A percentile compares a stretch with the other conserved stretches of the same genome.
Conservation (phyloP, 2,329 filamentous ascomycete genomes). For the Verticillium nonalfalfae region DNA sequence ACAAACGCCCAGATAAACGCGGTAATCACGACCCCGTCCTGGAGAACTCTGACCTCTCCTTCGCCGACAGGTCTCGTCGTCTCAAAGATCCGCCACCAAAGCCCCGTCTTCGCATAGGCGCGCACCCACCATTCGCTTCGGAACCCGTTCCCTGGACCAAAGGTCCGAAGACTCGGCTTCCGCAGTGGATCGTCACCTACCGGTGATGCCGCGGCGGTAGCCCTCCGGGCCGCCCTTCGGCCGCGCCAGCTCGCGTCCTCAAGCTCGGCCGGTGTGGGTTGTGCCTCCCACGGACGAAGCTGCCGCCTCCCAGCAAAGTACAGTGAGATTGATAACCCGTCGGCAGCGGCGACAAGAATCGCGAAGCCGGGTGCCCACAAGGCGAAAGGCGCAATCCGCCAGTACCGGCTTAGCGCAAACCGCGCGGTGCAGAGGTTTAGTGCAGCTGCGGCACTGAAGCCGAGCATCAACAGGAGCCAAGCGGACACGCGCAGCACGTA, state of each 20-base stretch:
- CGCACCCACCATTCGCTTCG: slow-evolving; percentile 14
- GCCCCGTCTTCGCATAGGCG: slow-evolving; percentile 12
- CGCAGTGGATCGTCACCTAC: slow-evolving; percentile 14
- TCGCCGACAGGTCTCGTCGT: slow-evolving; percentile 15
- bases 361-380: slow-evolving; percentile 28
- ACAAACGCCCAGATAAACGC: slow-evolving; percentile 18
- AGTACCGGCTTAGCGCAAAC: slow-evolving; percentile 13
- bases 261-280: slow-evolving; percentile 16
- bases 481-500: slow-evolving; percentile 19
- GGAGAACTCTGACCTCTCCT: slow-evolving; percentile 16
- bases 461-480: slow-evolving; percentile 13
- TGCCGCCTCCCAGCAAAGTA: slow-evolving; percentile 23
- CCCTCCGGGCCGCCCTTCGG: slow-evolving; percentile 8
- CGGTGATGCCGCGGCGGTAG: slow-evolving; percentile 7
- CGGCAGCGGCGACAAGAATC: slow-evolving; percentile 24
- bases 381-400: slow-evolving; percentile 20
- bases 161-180: slow-evolving; percentile 14
- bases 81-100: slow-evolving; percentile 15
- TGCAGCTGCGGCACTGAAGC: slow-evolving; percentile 20
- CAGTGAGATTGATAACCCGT: slow-evolving; percentile 28
- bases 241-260: slow-evolving; percentile 19
- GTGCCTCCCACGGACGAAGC: slow-evolving; percentile 30
- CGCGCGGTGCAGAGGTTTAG: slow-evolving; percentile 21
- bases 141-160: slow-evolving; percentile 18
- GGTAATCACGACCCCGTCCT: slow-evolving; percentile 20